A percentile compares a stretch with the other conserved stretches of the same genome.
Conservation (phyloP, 257 asterid species). For the Solanum dulcamara region DNA sequence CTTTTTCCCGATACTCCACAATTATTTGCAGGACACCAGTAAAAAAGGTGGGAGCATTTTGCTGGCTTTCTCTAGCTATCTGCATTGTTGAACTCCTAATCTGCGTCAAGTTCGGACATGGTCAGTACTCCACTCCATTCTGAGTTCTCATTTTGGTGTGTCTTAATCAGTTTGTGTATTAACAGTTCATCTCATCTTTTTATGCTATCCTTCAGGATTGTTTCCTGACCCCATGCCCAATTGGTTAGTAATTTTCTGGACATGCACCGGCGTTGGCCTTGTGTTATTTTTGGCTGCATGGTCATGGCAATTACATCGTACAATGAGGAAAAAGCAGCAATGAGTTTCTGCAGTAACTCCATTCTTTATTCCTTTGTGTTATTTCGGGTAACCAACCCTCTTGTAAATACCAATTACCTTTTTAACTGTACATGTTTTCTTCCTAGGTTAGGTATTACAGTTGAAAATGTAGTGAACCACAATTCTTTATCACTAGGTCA, state of each 20-base stretch:
- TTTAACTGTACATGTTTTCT: slow-evolving; percentile 29
- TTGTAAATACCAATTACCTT: slow-evolving; percentile 38
- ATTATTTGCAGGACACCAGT: slow-evolving; percentile 40
- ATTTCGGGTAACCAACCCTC: slow-evolving; percentile 9
- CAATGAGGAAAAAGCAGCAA: slow-evolving; percentile 53
- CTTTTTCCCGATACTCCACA: not conserved
- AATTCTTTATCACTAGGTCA: not conserved
- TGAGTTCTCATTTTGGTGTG: not conserved
- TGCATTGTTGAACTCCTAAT: slow-evolving; percentile 94
- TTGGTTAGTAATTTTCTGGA: slow-evolving; percentile 77
- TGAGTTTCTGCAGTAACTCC: slow-evolving; percentile 23
- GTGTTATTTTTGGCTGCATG: slow-evolving; percentile 46
- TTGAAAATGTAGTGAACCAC: not conserved
- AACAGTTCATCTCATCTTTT: not conserved
- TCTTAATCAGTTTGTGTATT: not conserved
- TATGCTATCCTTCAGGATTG: slow-evolving; percentile 33
- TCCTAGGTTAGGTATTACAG: not conserved
- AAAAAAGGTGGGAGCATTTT: slow-evolving; percentile 83
- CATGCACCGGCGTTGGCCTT: slow-evolving; percentile 39
- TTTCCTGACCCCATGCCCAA: slow-evolving; percentile 74
- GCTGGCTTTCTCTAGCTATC: slow-evolving; percentile 91
- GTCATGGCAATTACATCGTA: slow-evolving; percentile 72
- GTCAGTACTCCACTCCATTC: slow-evolving; percentile 9
- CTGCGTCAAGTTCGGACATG: slow-evolving; percentile 83
- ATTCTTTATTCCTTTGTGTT: slow-evolving; percentile 6